These are phyloP conservation scores for Opeltia flavorubescens DNA, from an alignment of 495 filamentous ascomycete genomes.

Conservation along the genomic window DNA sequence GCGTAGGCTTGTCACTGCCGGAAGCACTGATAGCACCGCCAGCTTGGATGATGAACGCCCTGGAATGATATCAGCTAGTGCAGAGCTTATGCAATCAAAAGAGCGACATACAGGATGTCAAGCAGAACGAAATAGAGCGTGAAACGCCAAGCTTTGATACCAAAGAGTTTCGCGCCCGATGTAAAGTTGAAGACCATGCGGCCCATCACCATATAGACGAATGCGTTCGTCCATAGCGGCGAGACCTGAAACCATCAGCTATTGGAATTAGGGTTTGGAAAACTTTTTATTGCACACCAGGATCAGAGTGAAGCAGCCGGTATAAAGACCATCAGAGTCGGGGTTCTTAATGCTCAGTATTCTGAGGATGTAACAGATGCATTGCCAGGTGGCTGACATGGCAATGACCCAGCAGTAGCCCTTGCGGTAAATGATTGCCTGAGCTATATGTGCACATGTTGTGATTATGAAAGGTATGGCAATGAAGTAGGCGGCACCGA, in stretches of 20 bases:
- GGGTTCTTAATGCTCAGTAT: conserved; percentile 14
- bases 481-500: conserved; percentile 16
- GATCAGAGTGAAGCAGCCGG: conserved; percentile 21
- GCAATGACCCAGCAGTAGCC: conserved; percentile 40
- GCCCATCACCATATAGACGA: conserved; percentile 54
- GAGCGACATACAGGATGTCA: conserved; percentile 33
- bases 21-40: conserved; percentile 34
- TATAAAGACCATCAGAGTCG: conserved; percentile 3
- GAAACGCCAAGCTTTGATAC: conserved; percentile 35
- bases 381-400: conserved; percentile 34
- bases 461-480: conserved; percentile 27
- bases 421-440: conserved; percentile 28
- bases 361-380: conserved; percentile 26
- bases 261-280: not conserved
- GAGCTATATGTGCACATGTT: conserved; percentile 23
- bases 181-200: conserved; percentile 47
- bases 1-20: conserved; percentile 7
- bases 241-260: conserved; percentile 14
- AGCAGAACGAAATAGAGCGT: conserved; percentile 45
- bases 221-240: conserved; percentile 43
- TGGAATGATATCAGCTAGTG: not conserved
- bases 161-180: conserved; percentile 28
- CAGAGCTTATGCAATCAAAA: not conserved
- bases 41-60: conserved; percentile 46
- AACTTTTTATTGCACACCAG: conserved; percentile 8